These are phyloP conservation scores for Tylopilus subfusipes DNA, from an alignment of 768 basidiomycete species.

Conservation along the genomic window DNA sequence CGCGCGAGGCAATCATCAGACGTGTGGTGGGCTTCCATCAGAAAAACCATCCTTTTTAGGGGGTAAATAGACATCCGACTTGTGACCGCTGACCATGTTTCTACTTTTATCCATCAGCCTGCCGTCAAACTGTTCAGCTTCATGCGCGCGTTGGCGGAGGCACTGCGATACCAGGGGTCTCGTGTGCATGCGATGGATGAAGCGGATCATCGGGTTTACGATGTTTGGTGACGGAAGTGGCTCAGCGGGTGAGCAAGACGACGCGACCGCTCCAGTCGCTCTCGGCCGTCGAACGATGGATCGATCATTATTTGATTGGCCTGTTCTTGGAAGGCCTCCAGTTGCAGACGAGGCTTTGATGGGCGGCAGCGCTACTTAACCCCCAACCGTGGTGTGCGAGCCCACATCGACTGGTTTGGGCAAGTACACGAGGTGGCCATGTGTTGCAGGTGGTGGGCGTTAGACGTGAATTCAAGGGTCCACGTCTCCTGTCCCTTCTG, in stretches of 20 bases:
- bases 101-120: conserved; percentile 18
- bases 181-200: neutral
- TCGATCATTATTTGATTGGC: too few relatives aligned
- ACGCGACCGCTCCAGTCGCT: conserved; percentile 30
- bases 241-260: conserved; percentile 32
- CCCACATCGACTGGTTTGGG: neutral
- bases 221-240: conserved; percentile 26
- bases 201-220: too few relatives aligned
- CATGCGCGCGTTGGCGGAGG: conserved; percentile 19
- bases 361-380: neutral
- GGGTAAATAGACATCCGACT: conserved; percentile 31
- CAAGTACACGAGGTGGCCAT: conserved; percentile 6
- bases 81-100: conserved; percentile 23
- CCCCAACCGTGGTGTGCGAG: neutral
- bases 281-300: too few relatives aligned
- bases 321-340: conserved; percentile 14
- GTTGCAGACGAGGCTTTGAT: neutral
- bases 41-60: conserved; percentile 20
- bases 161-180: neutral
- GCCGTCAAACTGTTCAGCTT: conserved; percentile 33
- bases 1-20: conserved; percentile 23
- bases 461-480: neutral
- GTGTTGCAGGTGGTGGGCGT: neutral
- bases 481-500: neutral
- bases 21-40: conserved; percentile 28